Evolutionary conservation across 148 eudicot genomes (phyloP), one percentile per base, ranked within the genome.

Genomic region (Arbutus unedo): DNA sequence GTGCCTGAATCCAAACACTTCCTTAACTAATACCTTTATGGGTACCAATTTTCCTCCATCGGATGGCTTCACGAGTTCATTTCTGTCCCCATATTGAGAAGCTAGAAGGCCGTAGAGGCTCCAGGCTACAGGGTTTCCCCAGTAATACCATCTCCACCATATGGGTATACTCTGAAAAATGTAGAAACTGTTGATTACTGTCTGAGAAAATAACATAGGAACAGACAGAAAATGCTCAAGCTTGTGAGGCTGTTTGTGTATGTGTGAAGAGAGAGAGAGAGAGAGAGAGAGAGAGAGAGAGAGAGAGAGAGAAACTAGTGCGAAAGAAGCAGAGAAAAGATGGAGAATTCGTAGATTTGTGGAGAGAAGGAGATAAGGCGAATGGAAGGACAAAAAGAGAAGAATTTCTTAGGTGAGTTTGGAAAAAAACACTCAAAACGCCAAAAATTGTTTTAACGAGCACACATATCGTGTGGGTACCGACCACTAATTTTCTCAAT

Each of bases 71-170:
- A 96, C 89, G 0, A 23, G 85, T 57, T 84, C 82, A 74, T 84
- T 83, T 51, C 82, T 86, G 80, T 94, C 93, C 50, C 94, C 93
- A 48, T 92, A 96, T 64, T 96, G 98, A 2, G 98, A 96, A 45
- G 88, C 92, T 21, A 96, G 92, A 57, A 96, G 97, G n/a, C 99
- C 99, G 16, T 96, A 96, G 5, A 96, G 93, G 85, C 91, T 92
- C 99, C 99, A 96, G 18, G 99, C 93, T 25, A 96, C 90, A 0
- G 99, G 99, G 82, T 96, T 96, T 76, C 92, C 90, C 99, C 98
- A 96, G 85, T 94, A 96, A 87, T 96, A 96, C 99, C 99, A 96
- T 90, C 99, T 91, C 99, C 99, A 94, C 99, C 99, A 96, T 80
- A 89, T 83, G 9, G 99, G 99, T 64, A 96, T 94, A 82, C 89